Evolutionary conservation across 768 basidiomycete species (phyloP).

Genomic region (Kwoniella europaea): DNA sequence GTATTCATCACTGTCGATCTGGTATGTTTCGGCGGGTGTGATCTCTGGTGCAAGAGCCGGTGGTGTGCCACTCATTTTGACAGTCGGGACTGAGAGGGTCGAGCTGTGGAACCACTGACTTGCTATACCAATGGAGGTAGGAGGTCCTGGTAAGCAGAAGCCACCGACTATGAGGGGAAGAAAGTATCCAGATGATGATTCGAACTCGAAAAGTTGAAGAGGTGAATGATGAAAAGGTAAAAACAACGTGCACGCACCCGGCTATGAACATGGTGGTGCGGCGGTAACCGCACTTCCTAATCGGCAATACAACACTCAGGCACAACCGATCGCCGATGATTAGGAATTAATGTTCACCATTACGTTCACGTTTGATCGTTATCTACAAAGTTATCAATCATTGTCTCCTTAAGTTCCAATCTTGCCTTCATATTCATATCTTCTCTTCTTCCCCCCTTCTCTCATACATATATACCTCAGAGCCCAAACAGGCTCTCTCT

Average conservation of each 20-base stretch:
- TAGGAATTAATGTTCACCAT: not conserved
- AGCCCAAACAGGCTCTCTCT: not conserved
- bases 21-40: constrained; percentile 38
- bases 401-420: no score
- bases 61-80: not conserved
- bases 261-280: not conserved
- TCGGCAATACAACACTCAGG: constrained; percentile 10
- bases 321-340: constrained; percentile 5
- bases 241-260: not conserved
- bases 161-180: no score
- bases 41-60: constrained; percentile 26
- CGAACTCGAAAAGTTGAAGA: not conserved
- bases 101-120: not conserved
- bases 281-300: not conserved
- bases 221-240: not conserved
- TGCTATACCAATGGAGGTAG: not conserved
- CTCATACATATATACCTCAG: no score
- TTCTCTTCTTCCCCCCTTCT: no score
- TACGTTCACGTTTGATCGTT: no score
- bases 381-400: no score
- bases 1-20: constrained; percentile 48
- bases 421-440: no score
- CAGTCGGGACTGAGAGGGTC: no score
- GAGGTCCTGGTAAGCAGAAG: no score
- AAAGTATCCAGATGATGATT: no score